Evolutionary conservation across 2,329 filamentous ascomycete species (phyloP), one percentile per base, ranked within the genome.

Genomic region (Neonectria ditissima): DNA sequence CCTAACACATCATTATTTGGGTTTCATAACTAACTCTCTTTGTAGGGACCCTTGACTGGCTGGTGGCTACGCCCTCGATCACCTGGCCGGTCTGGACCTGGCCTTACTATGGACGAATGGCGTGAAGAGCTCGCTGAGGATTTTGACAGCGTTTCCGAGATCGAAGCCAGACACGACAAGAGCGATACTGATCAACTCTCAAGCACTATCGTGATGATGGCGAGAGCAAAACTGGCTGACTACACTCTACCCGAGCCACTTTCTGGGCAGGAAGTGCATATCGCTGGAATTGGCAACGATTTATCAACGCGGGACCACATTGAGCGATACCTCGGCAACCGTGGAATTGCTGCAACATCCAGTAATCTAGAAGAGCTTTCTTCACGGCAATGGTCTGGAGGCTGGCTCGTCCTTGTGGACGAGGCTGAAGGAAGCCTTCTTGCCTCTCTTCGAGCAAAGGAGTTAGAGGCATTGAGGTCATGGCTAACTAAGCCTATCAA

Each of bases 31-130:
- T 70, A 43, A 70, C 44, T 47, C 16, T n/a, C n/a, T 26, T 18
- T 39, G 2, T 30, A 70, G 68, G 69, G 69, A 41, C 69, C 69
- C 1, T 52, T 71, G 59, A 66, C 69, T 28, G 69, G 69, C 7
- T 71, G 69, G 69, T 71, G 69, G 69, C 58, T 71, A 9, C 69
- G 69, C 24, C 69, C 69, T 52, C 69, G 69, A 52, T 71, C 69
- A 9, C 69, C 69, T 20, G 69, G 69, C 0, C 69, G 69, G 4
- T 71, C 69, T 47, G 69, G 69, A 41, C 69, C 69, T 34, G 69
- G 69, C 0, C 69, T 71, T 13, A 66, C 62, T 5, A 71, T 71
- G 54, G 65, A 71, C n/a, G 69, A 71, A 32, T 71, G 69, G 69
- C 67, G 67, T n/a, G 16, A 37, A 22, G 69, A 71, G 24, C 69